Evolutionary conservation across 202 grass and related monocot genomes (phyloP), one percentile per base, ranked within the genome.

Genomic region (Elaeis oleifera): DNA sequence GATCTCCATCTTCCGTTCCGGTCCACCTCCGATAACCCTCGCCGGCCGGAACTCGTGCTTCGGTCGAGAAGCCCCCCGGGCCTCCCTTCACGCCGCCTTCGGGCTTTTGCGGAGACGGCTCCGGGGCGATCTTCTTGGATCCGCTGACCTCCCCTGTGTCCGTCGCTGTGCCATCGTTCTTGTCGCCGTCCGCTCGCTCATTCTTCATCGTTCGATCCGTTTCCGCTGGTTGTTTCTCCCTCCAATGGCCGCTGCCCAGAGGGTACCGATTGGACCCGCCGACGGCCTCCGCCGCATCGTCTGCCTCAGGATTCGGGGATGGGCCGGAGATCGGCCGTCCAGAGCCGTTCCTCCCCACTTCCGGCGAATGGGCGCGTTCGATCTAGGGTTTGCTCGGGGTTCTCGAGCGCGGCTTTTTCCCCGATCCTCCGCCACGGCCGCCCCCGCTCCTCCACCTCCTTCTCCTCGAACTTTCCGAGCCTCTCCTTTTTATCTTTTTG

Each of bases 381-480:
- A 44, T 44, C 36, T 44, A 44, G 36, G 8, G 36, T 44, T 44
- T 11, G 1, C 1, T 44, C 9, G 36, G 36, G 11, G 13, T 44
- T 44, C 36, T 11, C 0, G 9, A 2, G 11, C 36, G 1, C 11
- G 36, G 9, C 36, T 44, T 44, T 44, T 44, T 44, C 36, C 2
- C 13, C 11, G 9, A 44, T 44, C 1, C 36, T 13, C 36, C 11
- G 36, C 36, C 36, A 3, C 9, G 1, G 28, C 28, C 28, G 28
- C 28, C 28, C 5, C 28, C 28, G 5, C 14, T 68, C 27, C 44
- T 69, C 17, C 8, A 24, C 25, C 27, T 22, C 44, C 39, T 54
- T 54, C n/a, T 17, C 68, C 65, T 71, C 66, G 26, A 27, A 6
- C 24, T 22, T 61, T 48, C 8, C 39, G 52, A 19, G 49, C 65